Evolutionary conservation across 2,329 filamentous ascomycete genomes (phyloP), one percentile per base, ranked within the genome.

Genomic region (Neopestalotiopsis rosae): DNA sequence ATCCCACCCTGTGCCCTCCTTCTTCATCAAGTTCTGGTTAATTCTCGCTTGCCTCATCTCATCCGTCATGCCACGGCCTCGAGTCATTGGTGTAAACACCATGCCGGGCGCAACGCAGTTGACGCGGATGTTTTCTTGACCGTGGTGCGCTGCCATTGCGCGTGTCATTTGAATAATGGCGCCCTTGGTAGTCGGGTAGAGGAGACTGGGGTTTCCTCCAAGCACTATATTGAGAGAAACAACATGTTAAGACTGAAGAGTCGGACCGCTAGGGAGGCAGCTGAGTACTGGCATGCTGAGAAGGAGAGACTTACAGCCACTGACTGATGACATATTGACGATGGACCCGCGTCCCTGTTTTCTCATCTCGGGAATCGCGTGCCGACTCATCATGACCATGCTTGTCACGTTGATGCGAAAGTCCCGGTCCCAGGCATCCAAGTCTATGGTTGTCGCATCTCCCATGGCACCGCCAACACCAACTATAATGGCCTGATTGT

Each of bases 261-360:
- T 12, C 20, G 14, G 20, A 24, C 24, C 24, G 1, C 24, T 28
- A 28, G 24, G 24, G 24, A 28, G 24, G 24, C 24, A 28, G 24
- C 24, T 28, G 24, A 28, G 24, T 28, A 28, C 24, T 4, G 24
- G 24, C 3, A 0, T 28, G 24, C 3, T 28, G 24, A 28, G 3
- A 28, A 28, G 24, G 7, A 49, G 45, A 17, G 14, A 66, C 45
- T 71, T 67, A 64, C 78, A 69, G 0, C 79, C 79, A 52, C 74
- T 76, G 7, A 81, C 77, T 6, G 75, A 79, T 2, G 75, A 75
- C 71, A 82, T 74, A 68, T 81, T 82, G 20, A 82, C 77, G 32
- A 82, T 81, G 0, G 75, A 66, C 2, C 81, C 81, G 9, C 76
- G 65, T 1, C 76, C 74, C 28, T 72, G 69, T 64, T 79, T 80